Conservation (phyloP, 2,329 filamentous ascomycete genomes). For the Orbilia brochopaga region DNA sequence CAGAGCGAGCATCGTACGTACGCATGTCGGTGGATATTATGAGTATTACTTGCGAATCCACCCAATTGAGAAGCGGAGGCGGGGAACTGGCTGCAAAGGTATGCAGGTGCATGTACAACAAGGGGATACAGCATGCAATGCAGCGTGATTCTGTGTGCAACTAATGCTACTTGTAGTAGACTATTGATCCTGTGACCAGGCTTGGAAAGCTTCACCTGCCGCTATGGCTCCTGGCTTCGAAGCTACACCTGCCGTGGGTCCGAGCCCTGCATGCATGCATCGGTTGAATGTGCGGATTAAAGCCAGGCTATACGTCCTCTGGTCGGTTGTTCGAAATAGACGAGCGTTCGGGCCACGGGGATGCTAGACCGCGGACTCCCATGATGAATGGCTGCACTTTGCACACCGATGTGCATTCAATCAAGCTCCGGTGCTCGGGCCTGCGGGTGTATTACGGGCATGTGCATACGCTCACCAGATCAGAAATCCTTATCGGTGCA, state of each 20-base stretch:
- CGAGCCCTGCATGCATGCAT: neutral
- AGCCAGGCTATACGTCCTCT: too few relatives aligned
- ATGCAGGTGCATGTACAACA: neutral
- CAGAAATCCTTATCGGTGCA: neutral
- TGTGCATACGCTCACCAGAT: neutral
- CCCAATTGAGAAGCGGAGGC: conserved; percentile 8
- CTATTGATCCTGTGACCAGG: neutral
- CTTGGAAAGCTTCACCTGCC: neutral
- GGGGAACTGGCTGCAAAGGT: neutral
- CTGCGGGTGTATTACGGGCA: neutral
- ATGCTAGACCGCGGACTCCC: neutral
- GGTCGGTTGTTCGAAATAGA: too few relatives aligned
- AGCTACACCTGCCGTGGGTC: too few relatives aligned
- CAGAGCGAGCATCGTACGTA: too few relatives aligned
- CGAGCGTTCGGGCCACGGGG: neutral
- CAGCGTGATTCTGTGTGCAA: too few relatives aligned
- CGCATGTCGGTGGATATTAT: too few relatives aligned
- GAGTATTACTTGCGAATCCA: neutral
- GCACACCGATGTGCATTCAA: neutral
- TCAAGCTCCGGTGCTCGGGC: neutral
- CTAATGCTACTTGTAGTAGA: too few relatives aligned
- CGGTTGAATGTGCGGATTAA: neutral
- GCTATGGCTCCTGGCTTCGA: too few relatives aligned
- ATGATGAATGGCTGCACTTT: neutral
- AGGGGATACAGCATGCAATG: neutral